phyloP scores from a whole-genome alignment of 2,329 filamentous ascomycete genomes.

The Fusarium transvaalense region DNA sequence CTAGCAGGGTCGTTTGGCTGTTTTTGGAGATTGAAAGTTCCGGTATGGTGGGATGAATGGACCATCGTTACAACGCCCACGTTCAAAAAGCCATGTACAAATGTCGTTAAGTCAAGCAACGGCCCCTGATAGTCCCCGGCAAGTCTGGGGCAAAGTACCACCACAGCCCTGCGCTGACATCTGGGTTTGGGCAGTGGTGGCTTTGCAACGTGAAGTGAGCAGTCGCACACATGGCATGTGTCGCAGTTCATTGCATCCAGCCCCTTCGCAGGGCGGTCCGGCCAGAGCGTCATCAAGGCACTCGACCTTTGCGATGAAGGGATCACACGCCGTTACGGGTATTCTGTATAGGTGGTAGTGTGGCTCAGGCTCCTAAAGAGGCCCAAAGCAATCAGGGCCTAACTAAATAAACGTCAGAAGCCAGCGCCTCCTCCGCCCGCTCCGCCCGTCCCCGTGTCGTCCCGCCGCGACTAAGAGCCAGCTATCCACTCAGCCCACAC shows the following conservation, averaged over 20 bases:
- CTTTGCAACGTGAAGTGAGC: constrained; percentile 42
- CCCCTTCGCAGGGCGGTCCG: constrained; percentile 40
- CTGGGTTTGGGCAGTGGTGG: constrained; percentile 40
- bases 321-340: constrained; percentile 20
- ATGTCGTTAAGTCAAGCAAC: constrained; percentile 41
- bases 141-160: constrained; percentile 44
- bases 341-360: constrained; percentile 23
- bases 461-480: constrained; percentile 42
- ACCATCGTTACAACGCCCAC: constrained; percentile 27
- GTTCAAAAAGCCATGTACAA: constrained; percentile 31
- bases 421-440: constrained; percentile 39
- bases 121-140: constrained; percentile 40
- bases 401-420: constrained; percentile 33
- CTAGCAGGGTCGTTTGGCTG: constrained; percentile 38
- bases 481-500: constrained; percentile 47
- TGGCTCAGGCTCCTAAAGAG: constrained; percentile 42
- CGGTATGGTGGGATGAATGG: constrained; percentile 39
- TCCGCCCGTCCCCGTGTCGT: constrained; percentile 42
- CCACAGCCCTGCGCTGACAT: constrained; percentile 45
- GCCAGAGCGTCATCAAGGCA: constrained; percentile 37
- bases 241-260: constrained; percentile 35
- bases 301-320: constrained; percentile 14
- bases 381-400: constrained; percentile 38
- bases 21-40: constrained; percentile 26
- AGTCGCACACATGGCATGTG: constrained; percentile 30